Conservation (phyloP, 75 land plant species). For the Cryptomeria japonica region DNA sequence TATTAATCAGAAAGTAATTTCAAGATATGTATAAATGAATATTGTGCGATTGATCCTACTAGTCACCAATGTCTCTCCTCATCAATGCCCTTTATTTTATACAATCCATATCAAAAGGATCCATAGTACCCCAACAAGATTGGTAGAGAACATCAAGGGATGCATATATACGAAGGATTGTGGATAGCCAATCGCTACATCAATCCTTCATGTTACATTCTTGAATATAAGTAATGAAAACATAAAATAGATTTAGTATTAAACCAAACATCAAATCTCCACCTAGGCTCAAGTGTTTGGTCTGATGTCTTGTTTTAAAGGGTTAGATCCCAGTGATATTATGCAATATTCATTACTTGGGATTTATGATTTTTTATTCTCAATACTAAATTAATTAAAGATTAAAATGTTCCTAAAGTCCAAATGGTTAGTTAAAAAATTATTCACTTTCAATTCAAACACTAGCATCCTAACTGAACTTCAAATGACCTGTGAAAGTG, state of each 20-base stretch:
- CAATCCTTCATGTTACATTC: not conserved
- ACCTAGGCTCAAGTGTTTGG: not conserved
- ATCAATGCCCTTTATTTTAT: no score
- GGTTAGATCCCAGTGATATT: not conserved
- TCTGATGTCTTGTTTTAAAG: not conserved
- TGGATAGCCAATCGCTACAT: not conserved
- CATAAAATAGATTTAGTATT: not conserved
- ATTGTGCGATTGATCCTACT: no score
- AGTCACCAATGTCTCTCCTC: no score
- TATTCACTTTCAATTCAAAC: not conserved
- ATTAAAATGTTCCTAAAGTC: not conserved
- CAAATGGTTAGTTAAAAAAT: not conserved
- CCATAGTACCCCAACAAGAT: not conserved
- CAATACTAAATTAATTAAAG: not conserved
- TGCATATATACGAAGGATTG: not conserved
- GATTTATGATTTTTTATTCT: not conserved
- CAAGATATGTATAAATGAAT: no score
- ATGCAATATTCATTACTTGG: not conserved
- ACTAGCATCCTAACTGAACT: not conserved
- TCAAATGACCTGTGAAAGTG: slow-evolving; percentile 81
- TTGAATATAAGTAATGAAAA: not conserved
- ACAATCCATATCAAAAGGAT: not conserved
- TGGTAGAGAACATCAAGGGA: not conserved
- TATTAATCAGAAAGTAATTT: no score
- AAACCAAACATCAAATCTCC: not conserved